Conservation (phyloP, 495 filamentous ascomycete genomes). For the Podospora conica region DNA sequence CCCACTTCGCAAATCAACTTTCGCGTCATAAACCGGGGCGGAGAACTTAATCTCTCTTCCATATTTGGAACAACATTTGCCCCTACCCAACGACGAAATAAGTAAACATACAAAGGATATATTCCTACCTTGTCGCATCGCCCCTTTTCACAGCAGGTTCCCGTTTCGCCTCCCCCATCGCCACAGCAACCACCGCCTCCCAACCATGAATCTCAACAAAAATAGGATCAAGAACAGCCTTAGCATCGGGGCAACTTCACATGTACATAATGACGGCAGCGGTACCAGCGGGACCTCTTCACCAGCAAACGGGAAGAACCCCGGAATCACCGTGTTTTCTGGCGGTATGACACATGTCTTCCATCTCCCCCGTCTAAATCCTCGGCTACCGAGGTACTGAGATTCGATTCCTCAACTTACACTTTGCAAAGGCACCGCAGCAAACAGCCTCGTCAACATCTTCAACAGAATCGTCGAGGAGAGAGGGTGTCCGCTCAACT, state of each 20-base stretch:
- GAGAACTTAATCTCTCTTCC: neutral
- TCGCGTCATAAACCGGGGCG: neutral
- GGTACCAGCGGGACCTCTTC: neutral
- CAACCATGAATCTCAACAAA: neutral
- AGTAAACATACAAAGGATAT: too few relatives aligned
- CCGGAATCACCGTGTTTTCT: conserved; percentile 27
- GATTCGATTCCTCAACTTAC: neutral
- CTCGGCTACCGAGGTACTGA: too few relatives aligned
- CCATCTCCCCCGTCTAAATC: too few relatives aligned
- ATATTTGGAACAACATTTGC: neutral
- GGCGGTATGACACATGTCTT: conserved; percentile 17
- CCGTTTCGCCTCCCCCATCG: neutral
- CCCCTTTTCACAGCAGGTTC: neutral
- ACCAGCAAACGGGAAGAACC: conserved; percentile 5
- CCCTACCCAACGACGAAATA: neutral
- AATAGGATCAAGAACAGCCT: neutral
- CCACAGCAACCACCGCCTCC: neutral
- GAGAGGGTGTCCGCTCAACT: conserved; percentile 63
- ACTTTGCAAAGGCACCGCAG: conserved; percentile 67
- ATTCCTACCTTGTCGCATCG: too few relatives aligned
- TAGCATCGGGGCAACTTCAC: neutral
- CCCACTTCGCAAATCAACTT: neutral
- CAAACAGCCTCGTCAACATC: conserved; percentile 89
- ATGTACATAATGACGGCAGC: neutral
- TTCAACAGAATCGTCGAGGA: conserved; percentile 69